Evolutionary conservation across 306 rosid genomes (phyloP).

Genomic region (Dalbergia oliveri): DNA sequence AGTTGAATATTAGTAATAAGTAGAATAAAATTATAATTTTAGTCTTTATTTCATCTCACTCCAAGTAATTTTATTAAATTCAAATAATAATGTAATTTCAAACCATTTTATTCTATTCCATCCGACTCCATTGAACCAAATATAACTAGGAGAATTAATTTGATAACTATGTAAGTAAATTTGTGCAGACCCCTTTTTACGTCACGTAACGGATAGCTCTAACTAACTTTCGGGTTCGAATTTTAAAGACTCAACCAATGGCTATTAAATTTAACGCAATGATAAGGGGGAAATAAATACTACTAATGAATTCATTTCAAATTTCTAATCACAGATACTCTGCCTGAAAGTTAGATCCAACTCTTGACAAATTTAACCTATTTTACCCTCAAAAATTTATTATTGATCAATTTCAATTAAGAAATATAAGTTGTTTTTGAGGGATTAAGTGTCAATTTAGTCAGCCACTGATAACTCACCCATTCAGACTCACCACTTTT

Average conservation of each 20-base stretch:
- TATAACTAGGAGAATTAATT: too few relatives aligned
- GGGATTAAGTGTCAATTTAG: neutral
- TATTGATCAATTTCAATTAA: neutral
- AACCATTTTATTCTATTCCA: too few relatives aligned
- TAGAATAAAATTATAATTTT: too few relatives aligned
- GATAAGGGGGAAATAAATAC: neutral
- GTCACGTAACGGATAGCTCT: neutral
- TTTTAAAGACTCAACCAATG: neutral
- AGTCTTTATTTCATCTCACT: too few relatives aligned
- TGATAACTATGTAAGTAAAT: too few relatives aligned
- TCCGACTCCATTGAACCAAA: too few relatives aligned
- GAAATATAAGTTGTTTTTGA: neutral
- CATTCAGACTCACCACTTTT: neutral
- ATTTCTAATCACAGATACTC: neutral
- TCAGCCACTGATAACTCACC: neutral
- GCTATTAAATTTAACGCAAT: neutral
- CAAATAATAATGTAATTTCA: too few relatives aligned
- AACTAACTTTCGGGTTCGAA: neutral
- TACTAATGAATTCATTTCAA: neutral
- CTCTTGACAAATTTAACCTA: neutral
- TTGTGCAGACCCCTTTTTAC: neutral
- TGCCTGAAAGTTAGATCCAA: neutral
- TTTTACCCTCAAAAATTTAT: neutral
- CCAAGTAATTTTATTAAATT: too few relatives aligned
- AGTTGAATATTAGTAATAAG: too few relatives aligned